Base-by-base conservation (phyloP, 164 flowering plant species). In the Berberis thunbergii region DNA sequence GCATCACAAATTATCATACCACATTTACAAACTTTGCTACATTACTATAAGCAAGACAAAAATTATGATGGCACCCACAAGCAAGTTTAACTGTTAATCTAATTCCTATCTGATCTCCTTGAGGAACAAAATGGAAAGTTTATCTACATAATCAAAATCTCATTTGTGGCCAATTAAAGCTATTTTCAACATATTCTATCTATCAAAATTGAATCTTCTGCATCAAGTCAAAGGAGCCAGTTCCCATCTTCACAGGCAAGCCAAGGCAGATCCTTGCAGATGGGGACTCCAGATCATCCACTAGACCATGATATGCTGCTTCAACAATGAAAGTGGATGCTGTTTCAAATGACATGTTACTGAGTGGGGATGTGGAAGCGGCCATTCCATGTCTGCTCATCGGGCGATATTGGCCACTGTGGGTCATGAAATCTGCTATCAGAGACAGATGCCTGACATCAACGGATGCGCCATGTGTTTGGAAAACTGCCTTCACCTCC, bases 361-460 rank as follows among this genome's bases (percentile, higher is more conserved):
- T 50, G 41, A 95, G 82, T 40, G 99, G 96, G 0, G 99, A 95
- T 48, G 73, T 65, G 2, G 92, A 86, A 41, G 79, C 81, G 0
- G 88, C 80, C 56, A 89, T 89, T 50, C 99, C 98, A 45, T 49
- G 61, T 67, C 99, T 75, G 74, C 77, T 95, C 91, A 95, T 77
- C 3, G 97, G 86, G 8, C 90, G 79, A 56, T 82, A 91, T 7
- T 76, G 79, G 41, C 99, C 99, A 0, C 81, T 54, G 7, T 81
- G 86, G 9, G 99, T 91, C 99, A 95, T 95, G 73, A 61, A 91
- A 65, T 95, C 98, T 0, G 97, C 97, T 61, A 95, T 83, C 4
- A 95, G 74, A 38, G 77, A 71, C 40, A 95, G 64, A 73, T 91
- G 99, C 45, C 97, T 75, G 41, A 69, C 74, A 64, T 88, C 81